These are phyloP conservation scores for Diaporthe amygdali DNA, from an alignment of 2,329 filamentous ascomycete genomes.

Conservation along the genomic window DNA sequence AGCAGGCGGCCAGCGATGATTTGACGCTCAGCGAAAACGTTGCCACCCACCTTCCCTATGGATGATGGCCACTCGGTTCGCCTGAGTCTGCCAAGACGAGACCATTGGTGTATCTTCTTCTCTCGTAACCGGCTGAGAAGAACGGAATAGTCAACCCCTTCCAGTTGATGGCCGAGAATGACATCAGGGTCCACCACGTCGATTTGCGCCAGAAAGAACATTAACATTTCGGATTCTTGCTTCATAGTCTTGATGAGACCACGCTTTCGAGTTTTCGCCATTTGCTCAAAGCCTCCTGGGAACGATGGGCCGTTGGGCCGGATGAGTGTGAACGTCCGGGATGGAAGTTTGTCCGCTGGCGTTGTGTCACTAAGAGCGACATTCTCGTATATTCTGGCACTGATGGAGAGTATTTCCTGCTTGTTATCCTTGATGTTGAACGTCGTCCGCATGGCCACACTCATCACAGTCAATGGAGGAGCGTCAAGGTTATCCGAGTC, in stretches of 20 bases:
- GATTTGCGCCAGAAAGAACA: constrained; percentile 87
- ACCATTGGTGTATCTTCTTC: constrained; percentile 93
- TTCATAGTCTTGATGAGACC: constrained; percentile 82
- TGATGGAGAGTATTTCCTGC: constrained; percentile 92
- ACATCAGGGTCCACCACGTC: constrained; percentile 92
- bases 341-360: constrained; percentile 85
- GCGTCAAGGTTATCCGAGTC: constrained; percentile 83
- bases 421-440: constrained; percentile 94
- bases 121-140: constrained; percentile 85
- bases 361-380: constrained; percentile 87
- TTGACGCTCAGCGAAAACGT: constrained; percentile 92
- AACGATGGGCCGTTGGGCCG: constrained; percentile 79
- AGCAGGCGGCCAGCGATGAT: constrained; percentile 87
- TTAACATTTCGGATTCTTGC: constrained; percentile 83
- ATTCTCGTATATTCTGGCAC: constrained; percentile 91
- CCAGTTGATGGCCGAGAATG: constrained; percentile 91
- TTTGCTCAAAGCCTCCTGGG: constrained; percentile 83
- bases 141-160: constrained; percentile 95
- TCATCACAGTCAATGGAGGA: constrained; percentile 95
- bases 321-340: constrained; percentile 89
- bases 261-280: constrained; percentile 73
- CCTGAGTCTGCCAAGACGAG: constrained; percentile 85
- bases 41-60: constrained; percentile 84
- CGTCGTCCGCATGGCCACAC: constrained; percentile 82
- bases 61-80: constrained; percentile 85